Evolutionary conservation across 2,329 filamentous ascomycete genomes (phyloP).

Genomic region (Arthrobotrys conoides): DNA sequence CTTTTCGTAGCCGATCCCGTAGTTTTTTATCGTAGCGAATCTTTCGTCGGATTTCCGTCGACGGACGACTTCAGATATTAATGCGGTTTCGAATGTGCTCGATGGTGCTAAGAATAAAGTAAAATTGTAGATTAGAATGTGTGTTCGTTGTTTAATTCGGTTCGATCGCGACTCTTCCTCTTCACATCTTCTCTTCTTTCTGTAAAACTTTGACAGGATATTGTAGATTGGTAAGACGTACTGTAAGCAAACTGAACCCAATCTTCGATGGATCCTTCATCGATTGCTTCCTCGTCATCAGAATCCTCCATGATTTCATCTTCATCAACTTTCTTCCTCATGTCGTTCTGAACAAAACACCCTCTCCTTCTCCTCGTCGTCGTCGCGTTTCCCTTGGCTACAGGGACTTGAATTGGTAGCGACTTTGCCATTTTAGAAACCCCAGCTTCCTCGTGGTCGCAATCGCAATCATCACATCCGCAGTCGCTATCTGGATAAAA

Average conservation of each 20-base stretch:
- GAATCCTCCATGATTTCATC: conserved; percentile 40
- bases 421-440: conserved; percentile 50
- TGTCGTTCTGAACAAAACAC: conserved; percentile 50
- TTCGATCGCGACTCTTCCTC: conserved; percentile 22
- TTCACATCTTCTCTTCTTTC: not conserved
- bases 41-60: conserved; percentile 58
- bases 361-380: conserved; percentile 44
- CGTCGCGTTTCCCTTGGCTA: not conserved
- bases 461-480: conserved; percentile 45
- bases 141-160: conserved; percentile 16
- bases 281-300: conserved; percentile 36
- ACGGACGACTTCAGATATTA: conserved; percentile 59
- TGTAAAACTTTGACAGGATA: conserved; percentile 17
- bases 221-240: conserved; percentile 43
- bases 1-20: conserved; percentile 39
- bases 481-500: conserved; percentile 58
- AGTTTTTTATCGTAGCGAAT: conserved; percentile 48
- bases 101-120: conserved; percentile 39
- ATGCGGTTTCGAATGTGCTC: conserved; percentile 52
- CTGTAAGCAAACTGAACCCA: conserved; percentile 59
- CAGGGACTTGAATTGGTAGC: conserved; percentile 50
- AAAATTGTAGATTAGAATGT: conserved; percentile 20
- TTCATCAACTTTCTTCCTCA: conserved; percentile 20
- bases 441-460: conserved; percentile 39
- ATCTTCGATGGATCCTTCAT: conserved; percentile 47